These are phyloP conservation scores for Kodamaea nitidulidarum DNA, from an alignment of 805 yeast species.

Conservation along the genomic window DNA sequence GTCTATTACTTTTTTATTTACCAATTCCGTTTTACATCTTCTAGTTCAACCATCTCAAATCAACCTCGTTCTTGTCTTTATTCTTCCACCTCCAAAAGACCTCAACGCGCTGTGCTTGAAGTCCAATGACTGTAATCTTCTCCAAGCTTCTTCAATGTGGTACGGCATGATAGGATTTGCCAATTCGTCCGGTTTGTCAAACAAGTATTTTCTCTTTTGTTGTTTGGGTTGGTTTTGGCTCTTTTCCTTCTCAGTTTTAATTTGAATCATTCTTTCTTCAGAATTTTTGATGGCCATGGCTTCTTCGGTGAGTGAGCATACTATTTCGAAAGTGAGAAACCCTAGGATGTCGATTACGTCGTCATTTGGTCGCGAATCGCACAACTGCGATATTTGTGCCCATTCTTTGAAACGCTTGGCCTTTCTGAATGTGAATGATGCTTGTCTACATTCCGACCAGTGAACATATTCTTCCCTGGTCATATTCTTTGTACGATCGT, in stretches of 20 bases:
- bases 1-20: too few species aligned
- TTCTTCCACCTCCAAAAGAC: conserved; percentile 68
- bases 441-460: conserved; percentile 98
- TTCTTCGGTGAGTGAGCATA: conserved; percentile 88
- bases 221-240: conserved; percentile 29
- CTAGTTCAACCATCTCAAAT: conserved; percentile 26
- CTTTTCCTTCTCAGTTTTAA: conserved; percentile 15
- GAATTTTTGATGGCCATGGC: conserved; percentile 76
- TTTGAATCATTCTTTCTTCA: conserved; percentile 50
- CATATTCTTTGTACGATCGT: conserved; percentile 89
- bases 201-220: conserved; percentile 50
- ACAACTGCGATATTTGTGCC: conserved; percentile 81
- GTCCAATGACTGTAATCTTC: conserved; percentile 59
- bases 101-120: conserved; percentile 61
- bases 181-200: conserved; percentile 85
- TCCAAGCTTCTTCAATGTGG: conserved; percentile 88
- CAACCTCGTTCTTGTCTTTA: conserved; percentile 49
- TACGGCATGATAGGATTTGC: conserved; percentile 72
- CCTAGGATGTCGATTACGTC: conserved; percentile 96
- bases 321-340: conserved; percentile 92
- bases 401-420: conserved; percentile 94
- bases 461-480: conserved; percentile 96
- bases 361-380: conserved; percentile 90
- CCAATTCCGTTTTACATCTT: too few species aligned
- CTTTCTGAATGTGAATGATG: conserved; percentile 91